A percentile compares a stretch with the other conserved stretches of the same genome.
These are phyloP conservation scores for Penicillium corylophilum DNA, from an alignment of 2,329 filamentous ascomycete species.

Conservation along the genomic window DNA sequence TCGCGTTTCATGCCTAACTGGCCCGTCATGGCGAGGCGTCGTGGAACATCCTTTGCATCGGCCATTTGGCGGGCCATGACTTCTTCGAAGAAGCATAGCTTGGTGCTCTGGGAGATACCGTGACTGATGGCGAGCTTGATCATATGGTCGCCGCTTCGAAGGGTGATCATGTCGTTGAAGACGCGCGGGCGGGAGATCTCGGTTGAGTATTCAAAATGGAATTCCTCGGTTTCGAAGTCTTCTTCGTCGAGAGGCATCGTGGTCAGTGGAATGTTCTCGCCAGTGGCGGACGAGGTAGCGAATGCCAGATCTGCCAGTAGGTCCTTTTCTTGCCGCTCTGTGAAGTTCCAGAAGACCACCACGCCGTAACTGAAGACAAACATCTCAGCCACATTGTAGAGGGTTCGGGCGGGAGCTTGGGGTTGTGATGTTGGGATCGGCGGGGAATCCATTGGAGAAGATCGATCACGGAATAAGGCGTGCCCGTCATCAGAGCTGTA, in stretches of 20 bases:
- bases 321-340: slow-evolving; percentile 92
- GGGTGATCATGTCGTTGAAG: slow-evolving; percentile 99
- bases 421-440: slow-evolving; percentile 26
- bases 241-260: slow-evolving; percentile 78
- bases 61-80: slow-evolving; percentile 93
- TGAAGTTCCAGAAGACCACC: slow-evolving; percentile 98
- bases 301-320: slow-evolving; percentile 94
- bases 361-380: slow-evolving; percentile 97
- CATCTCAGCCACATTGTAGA: slow-evolving; percentile 74
- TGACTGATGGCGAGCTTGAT: slow-evolving; percentile 98
- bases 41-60: slow-evolving; percentile 88
- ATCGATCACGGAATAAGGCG: slow-evolving; percentile 17
- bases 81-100: slow-evolving; percentile 93
- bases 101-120: slow-evolving; percentile 95
- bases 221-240: slow-evolving; percentile 96
- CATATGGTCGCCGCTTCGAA: slow-evolving; percentile 95
- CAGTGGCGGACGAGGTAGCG: slow-evolving; percentile 51
- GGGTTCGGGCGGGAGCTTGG: slow-evolving; percentile 64
- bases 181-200: slow-evolving; percentile 83
- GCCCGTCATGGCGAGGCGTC: slow-evolving; percentile 82
- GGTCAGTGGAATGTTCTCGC: slow-evolving; percentile 61
- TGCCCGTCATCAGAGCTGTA: slow-evolving; percentile 26
- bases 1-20: slow-evolving; percentile 86
- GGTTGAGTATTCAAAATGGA: slow-evolving; percentile 95
- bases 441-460: too few species aligned